Evolutionary conservation across 2,329 filamentous ascomycete genomes (phyloP), one percentile per base, ranked within the genome.

Genomic region (Dichotomopilus funicola): DNA sequence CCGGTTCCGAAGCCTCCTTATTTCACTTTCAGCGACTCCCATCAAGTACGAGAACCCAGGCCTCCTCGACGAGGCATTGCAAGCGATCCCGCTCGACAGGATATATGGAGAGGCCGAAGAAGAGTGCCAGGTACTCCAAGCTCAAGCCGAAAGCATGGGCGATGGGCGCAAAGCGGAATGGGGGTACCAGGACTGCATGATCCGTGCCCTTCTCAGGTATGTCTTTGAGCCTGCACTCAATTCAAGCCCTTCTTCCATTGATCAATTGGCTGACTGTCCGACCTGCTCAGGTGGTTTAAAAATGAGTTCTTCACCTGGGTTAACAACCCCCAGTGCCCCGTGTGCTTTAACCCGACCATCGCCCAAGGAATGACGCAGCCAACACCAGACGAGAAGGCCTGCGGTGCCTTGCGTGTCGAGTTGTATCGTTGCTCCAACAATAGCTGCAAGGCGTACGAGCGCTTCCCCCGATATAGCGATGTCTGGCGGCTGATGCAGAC

Each of bases 151-250:
- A 68, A 95, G 90, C 63, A 85, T 96, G 75, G 89, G 88, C 19
- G 83, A 88, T 55, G 88, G 86, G 54, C 80, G 83, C 62, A 87
- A 88, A 69, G 83, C 91, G 1, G 87, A 91, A 75, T 97, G 92
- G 92, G 92, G 91, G 55, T 96, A 97, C 69, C 92, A 97, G 72
- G 94, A 99, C 73, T 99, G 92, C 70, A 90, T 96, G 54, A 87
- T 97, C 67, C 82, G 89, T 62, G 89, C 92, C 58, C 77, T 97
- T 61, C 77, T 97, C 66, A 86, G 85, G 88, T 91, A 53, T 34
- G 49, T 55, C 38, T 31, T 5, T 7, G 27, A 5, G 10, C 7
- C 6, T 13, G 31, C 19, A 27, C 19, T 27, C 19, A 27, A 27
- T 27, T 27, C 19, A 27, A 27, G 19, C 19, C 19, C 37, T 38